Evolutionary conservation across 2,329 filamentous ascomycete genomes (phyloP).

Genomic region (Bretziella fagacearum): DNA sequence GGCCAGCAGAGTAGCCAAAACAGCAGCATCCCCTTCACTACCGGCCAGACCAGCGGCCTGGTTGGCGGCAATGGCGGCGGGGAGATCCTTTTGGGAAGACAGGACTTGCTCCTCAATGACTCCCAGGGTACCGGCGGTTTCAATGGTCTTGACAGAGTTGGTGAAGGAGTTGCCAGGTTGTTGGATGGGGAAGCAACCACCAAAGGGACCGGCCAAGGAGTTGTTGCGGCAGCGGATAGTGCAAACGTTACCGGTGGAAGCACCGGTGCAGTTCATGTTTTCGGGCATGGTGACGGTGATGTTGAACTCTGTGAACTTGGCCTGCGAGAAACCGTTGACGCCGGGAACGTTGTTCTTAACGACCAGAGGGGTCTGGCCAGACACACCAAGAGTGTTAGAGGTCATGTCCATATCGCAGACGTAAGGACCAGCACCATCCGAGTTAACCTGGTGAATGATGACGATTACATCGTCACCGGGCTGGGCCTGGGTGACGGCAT

Average conservation of each 20-base stretch:
- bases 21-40: constrained; percentile 21
- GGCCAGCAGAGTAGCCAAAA: constrained; percentile 19
- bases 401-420: constrained; percentile 35
- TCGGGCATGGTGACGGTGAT: constrained; percentile 37
- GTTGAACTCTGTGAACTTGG: constrained; percentile 37
- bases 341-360: constrained; percentile 44
- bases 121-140: constrained; percentile 29
- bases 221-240: constrained; percentile 44
- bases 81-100: constrained; percentile 34
- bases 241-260: constrained; percentile 40
- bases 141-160: constrained; percentile 30
- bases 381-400: constrained; percentile 25
- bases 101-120: constrained; percentile 31
- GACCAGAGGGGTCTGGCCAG: constrained; percentile 24
- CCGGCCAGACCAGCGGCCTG: constrained; percentile 23
- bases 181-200: constrained; percentile 40
- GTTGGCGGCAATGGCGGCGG: constrained; percentile 26
- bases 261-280: constrained; percentile 32
- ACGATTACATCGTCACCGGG: constrained; percentile 27
- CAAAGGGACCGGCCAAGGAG: constrained; percentile 38
- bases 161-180: constrained; percentile 30
- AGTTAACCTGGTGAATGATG: constrained; percentile 37
- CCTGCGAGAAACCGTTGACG: constrained; percentile 38
- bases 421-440: constrained; percentile 38
- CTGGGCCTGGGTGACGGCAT: constrained; percentile 32